A percentile compares a stretch with the other conserved stretches of the same genome.
phyloP scores from a whole-genome alignment of 176 grass and related monocot genomes.

The Ensete ventricosum region DNA sequence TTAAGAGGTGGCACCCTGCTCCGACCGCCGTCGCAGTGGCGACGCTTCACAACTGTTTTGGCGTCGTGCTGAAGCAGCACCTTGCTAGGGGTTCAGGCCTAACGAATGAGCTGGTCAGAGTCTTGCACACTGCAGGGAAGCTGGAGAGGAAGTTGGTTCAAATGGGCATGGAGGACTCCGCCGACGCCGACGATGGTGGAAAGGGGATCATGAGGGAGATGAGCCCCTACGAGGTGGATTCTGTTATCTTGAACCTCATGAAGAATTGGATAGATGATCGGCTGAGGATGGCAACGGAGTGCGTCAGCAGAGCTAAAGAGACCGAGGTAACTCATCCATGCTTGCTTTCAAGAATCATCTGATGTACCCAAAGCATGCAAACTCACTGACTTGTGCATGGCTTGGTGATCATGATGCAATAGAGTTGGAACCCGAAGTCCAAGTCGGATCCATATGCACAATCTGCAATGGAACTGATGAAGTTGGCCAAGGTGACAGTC shows the following conservation, averaged over 20 bases:
- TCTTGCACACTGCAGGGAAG: constrained; percentile 59
- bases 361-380: neutral
- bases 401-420: neutral
- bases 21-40: constrained; percentile 50
- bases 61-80: constrained; percentile 66
- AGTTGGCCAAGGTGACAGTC: constrained; percentile 47
- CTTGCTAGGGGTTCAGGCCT: constrained; percentile 42
- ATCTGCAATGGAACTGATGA: constrained; percentile 71
- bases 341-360: neutral
- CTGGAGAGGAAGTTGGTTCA: constrained; percentile 74
- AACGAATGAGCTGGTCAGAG: constrained; percentile 68
- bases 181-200: constrained; percentile 43
- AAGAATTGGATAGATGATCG: constrained; percentile 87
- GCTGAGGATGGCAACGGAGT: constrained; percentile 59
- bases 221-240: constrained; percentile 75
- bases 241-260: constrained; percentile 56
- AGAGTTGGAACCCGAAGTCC: constrained; percentile 90
- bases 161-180: constrained; percentile 69
- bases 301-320: constrained; percentile 64
- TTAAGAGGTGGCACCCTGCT: constrained; percentile 54
- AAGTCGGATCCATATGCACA: constrained; percentile 63
- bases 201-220: constrained; percentile 73
- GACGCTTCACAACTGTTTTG: constrained; percentile 75
- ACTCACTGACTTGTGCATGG: too few relatives aligned
- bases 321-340: constrained; percentile 42